phyloP scores from a whole-genome alignment of 1,139 yeast genomes.

The Pneumocystis canis region DNA sequence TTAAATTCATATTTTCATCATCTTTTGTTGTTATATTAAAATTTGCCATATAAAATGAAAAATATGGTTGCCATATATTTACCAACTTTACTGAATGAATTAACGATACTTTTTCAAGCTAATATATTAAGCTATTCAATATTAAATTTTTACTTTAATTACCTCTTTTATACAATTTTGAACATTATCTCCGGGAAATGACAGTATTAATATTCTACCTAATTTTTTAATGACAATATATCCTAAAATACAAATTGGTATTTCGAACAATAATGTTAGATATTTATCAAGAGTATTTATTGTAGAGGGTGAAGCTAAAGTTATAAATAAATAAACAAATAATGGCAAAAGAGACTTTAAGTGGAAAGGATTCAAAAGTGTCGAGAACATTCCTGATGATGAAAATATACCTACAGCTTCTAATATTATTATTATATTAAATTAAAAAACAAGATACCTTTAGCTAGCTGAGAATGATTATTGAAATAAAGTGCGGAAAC shows the following conservation, averaged over 20 bases:
- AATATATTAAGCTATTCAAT: neutral
- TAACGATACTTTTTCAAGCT: neutral
- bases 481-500: neutral
- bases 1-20: neutral
- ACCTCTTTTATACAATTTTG: neutral
- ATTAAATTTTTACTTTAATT: neutral
- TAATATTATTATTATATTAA: neutral
- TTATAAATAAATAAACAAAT: neutral
- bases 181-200: neutral
- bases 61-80: neutral
- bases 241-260: neutral
- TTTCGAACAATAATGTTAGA: neutral
- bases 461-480: neutral
- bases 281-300: neutral
- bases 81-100: neutral
- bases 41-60: neutral
- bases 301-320: neutral
- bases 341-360: neutral
- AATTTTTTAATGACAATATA: neutral
- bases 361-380: neutral
- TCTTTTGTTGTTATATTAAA: neutral
- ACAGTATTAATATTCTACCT: neutral
- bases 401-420: neutral
- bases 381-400: neutral
- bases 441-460: neutral